These are phyloP conservation scores for Candida oleophila DNA, from an alignment of 805 yeast species.

Conservation along the genomic window DNA sequence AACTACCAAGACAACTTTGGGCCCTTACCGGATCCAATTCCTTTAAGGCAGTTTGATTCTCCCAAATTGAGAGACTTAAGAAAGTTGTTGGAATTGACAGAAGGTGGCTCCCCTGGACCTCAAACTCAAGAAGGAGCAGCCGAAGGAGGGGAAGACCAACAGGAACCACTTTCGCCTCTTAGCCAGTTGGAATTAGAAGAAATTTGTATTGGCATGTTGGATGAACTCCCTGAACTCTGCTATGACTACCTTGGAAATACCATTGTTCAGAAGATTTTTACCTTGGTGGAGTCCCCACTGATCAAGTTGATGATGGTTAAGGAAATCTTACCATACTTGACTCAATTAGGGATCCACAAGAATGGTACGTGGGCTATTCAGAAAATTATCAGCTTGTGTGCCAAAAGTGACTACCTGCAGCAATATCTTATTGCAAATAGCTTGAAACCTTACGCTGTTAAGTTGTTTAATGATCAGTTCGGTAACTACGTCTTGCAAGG, in stretches of 20 bases:
- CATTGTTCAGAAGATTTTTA: conserved; percentile 87
- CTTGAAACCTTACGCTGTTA: conserved; percentile 77
- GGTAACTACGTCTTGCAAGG: conserved; percentile 97
- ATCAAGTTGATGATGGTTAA: conserved; percentile 80
- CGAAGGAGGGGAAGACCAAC: conserved; percentile 2
- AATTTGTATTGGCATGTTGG: conserved; percentile 77
- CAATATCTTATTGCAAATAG: conserved; percentile 65
- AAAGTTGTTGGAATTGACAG: conserved; percentile 43
- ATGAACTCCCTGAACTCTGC: conserved; percentile 85
- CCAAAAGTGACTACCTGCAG: conserved; percentile 45
- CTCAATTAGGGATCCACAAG: conserved; percentile 93
- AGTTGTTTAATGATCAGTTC: conserved; percentile 89
- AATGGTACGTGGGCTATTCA: conserved; percentile 99
- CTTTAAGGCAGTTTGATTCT: conserved; percentile 76
- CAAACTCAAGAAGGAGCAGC: background rate
- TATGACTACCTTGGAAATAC: conserved; percentile 96
- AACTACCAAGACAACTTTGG: conserved; percentile 60
- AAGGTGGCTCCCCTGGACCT: conserved; percentile 21
- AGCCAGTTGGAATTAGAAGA: conserved; percentile 68
- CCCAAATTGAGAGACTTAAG: conserved; percentile 86
- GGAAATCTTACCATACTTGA: conserved; percentile 72
- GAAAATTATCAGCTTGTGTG: conserved; percentile 74
- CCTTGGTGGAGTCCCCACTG: conserved; percentile 58
- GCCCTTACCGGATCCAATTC: conserved; percentile 71
- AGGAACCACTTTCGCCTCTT: background rate